Conservation (phyloP, 805 yeast species). For the Ascoidea rubescens region DNA sequence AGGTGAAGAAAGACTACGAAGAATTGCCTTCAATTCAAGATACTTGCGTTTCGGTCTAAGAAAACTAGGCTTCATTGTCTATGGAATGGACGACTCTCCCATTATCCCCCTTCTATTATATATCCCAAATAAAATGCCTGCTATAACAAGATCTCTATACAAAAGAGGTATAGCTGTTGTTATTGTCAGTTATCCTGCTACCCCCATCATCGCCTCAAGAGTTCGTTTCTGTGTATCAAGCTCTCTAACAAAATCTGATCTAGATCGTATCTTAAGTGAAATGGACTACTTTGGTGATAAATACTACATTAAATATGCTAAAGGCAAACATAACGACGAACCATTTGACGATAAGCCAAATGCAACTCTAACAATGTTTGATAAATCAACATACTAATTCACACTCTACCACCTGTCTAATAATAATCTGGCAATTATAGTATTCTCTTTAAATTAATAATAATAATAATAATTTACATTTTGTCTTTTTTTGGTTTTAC, state of each 20-base stretch:
- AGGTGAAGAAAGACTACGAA: constrained; percentile 78
- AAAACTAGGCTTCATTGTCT: constrained; percentile 85
- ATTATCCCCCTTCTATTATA: constrained; percentile 81
- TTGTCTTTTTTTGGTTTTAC: too few relatives aligned
- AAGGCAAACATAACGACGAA: constrained; percentile 4
- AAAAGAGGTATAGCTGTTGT: constrained; percentile 82
- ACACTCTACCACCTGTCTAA: too few relatives aligned
- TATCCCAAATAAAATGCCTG: constrained; percentile 91
- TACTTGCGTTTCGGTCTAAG: constrained; percentile 83
- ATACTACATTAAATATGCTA: constrained; percentile 40
- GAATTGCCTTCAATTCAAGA: constrained; percentile 93
- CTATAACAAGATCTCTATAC: constrained; percentile 71
- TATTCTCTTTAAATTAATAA: too few relatives aligned
- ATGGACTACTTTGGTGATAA: constrained; percentile 69
- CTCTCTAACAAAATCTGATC: constrained; percentile 85
- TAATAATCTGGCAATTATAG: too few relatives aligned
- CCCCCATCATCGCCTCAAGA: constrained; percentile 80
- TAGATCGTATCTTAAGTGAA: constrained; percentile 63
- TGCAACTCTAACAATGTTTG: constrained; percentile 5
- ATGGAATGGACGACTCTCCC: constrained; percentile 94
- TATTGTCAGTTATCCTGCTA: constrained; percentile 95
- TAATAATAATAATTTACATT: too few relatives aligned
- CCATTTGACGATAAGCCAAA: constrained; percentile 9
- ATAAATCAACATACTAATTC: neutral
- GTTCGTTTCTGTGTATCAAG: constrained; percentile 88